Percentiles rank a stretch among this genome's conserved stretches.
Conservation (phyloP, 2,329 filamentous ascomycete genomes). For the Penicillium sp. region DNA sequence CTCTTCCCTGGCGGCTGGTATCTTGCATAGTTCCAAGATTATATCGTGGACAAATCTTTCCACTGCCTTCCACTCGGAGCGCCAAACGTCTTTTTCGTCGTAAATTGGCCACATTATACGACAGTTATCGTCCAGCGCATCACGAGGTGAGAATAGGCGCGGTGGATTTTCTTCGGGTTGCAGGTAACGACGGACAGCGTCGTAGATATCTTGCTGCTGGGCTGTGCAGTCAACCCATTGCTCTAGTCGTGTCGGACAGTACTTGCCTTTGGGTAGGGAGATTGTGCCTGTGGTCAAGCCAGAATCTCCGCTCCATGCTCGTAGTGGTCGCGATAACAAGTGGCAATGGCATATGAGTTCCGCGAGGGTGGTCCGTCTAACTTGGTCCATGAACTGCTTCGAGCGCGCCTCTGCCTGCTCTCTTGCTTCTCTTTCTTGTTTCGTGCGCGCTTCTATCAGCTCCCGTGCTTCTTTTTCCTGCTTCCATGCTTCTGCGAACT, state of each 20-base stretch:
- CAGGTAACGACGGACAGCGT: not conserved
- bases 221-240: not conserved
- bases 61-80: no score
- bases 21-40: no score
- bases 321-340: not conserved
- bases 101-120: no score
- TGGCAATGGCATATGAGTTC: not conserved
- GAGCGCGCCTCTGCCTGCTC: no score
- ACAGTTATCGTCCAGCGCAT: no score
- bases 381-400: no score
- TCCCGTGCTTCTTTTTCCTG: no score
- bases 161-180: not conserved
- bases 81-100: no score
- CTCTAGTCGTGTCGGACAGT: not conserved
- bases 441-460: no score
- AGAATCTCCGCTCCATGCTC: not conserved
- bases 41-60: no score
- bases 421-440: not conserved
- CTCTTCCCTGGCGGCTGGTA: no score
- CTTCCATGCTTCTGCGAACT: no score
- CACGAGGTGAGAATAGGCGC: not conserved
- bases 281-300: not conserved
- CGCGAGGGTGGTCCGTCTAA: not conserved
- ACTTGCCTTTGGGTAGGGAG: not conserved
- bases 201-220: not conserved